These are phyloP conservation scores for Tricladium varicosporioides DNA, from an alignment of 2,329 filamentous ascomycete species.

Conservation along the genomic window DNA sequence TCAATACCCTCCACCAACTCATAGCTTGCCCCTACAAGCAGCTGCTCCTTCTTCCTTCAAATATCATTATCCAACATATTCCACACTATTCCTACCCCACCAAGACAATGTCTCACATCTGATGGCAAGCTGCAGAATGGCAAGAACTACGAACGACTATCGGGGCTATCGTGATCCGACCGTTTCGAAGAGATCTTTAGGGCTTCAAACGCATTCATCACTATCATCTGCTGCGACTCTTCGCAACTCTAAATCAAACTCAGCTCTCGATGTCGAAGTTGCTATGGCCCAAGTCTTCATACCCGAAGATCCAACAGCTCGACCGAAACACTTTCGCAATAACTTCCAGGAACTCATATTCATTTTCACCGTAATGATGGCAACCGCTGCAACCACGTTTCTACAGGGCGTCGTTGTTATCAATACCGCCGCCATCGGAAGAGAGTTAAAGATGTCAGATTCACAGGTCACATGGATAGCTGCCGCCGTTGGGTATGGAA, in stretches of 20 bases:
- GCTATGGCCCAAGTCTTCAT: slow-evolving; percentile 22
- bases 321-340: slow-evolving; percentile 24
- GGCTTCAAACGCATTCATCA: background rate
- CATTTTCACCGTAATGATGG: slow-evolving; percentile 53
- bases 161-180: background rate
- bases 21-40: no score
- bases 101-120: background rate
- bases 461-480: slow-evolving; percentile 67
- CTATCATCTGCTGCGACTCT: background rate
- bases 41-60: no score
- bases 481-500: slow-evolving; percentile 53
- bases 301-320: slow-evolving; percentile 20
- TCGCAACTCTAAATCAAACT: background rate
- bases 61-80: background rate
- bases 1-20: no score
- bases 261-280: slow-evolving; percentile 26
- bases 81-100: background rate
- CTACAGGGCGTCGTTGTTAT: slow-evolving; percentile 58
- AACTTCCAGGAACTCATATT: slow-evolving; percentile 27
- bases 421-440: slow-evolving; percentile 58
- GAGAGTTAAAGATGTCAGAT: slow-evolving; percentile 60
- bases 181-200: background rate
- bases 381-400: slow-evolving; percentile 61
- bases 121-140: background rate
- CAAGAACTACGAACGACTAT: background rate